Evolutionary conservation across 345 rosid genomes (phyloP), one percentile per base, ranked within the genome.

Genomic region (Bruguiera gymnorhiza): DNA sequence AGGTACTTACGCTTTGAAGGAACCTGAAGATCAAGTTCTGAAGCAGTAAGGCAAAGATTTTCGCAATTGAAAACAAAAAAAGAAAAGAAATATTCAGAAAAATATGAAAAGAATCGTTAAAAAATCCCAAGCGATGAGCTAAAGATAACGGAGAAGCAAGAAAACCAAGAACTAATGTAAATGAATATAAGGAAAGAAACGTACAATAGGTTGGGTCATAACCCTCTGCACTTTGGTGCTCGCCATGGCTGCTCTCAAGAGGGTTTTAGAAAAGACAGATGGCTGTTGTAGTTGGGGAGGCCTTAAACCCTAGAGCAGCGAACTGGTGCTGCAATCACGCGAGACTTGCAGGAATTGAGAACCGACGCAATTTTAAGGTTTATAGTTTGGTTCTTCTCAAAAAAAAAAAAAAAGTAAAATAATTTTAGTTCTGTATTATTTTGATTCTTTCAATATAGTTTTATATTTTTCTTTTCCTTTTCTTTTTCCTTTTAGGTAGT

Each of bases 11-110:
- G 31, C 97, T 92, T 76, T 92, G 97, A 16, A 92, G 97, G 77
- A 89, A 90, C 88, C 97, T 88, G 83, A 95, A 95, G 73, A 92
- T 92, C 85, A 90, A 80, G 83, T 95, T 95, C 97, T 95, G 86
- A 20, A 29, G 60, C 24, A 16, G 60, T 60, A 26, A 43, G 16
- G 50, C 50, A 43, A 7, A 54, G 54, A 60, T 23, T 63, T 24
- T 11, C 52, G 46, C 46, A 39, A 10, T 39, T 39, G 48, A 60
- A 7, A 2, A 57, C 13, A 60, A 67, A 21, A 53, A 5, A 30
- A 39, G 0, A 32, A 31, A 39, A 53, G 3, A 43, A 23, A 52
- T 59, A 24, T 29, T 13, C 34, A 70, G 50, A 10, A 46, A 55
- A 1, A 60, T 30, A 26, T 32, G 8, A 48, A 30, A 15, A 29